Evolutionary conservation across 345 rosid species (phyloP).

Genomic region (Gossypium australe): DNA sequence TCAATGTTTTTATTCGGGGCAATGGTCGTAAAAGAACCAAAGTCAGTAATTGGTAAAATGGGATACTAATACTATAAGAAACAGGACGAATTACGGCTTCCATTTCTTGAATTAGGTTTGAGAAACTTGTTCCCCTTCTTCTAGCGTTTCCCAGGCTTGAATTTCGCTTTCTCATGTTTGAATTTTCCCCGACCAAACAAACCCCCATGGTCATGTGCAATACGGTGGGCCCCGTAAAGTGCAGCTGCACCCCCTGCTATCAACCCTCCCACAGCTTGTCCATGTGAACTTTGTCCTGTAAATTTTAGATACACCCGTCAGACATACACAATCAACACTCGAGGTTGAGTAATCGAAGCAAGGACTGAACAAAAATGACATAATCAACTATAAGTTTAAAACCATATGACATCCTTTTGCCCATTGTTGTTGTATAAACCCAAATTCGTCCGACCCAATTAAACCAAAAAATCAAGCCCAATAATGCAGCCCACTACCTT

Average conservation of each 20-base stretch:
- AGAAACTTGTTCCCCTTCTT: not conserved
- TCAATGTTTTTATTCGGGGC: not conserved
- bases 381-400: too few relatives aligned
- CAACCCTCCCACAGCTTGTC: conserved; percentile 45
- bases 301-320: not conserved
- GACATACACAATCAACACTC: too few relatives aligned
- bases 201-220: conserved; percentile 32
- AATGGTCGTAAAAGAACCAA: not conserved
- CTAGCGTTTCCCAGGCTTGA: conserved; percentile 6
- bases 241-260: conserved; percentile 69
- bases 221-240: conserved; percentile 59
- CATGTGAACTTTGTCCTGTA: conserved; percentile 37
- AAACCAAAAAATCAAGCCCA: too few relatives aligned
- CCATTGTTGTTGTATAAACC: too few relatives aligned
- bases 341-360: too few relatives aligned
- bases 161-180: not conserved
- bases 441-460: too few relatives aligned
- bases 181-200: conserved; percentile 20
- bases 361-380: too few relatives aligned
- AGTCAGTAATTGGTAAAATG: not conserved
- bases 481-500: too few relatives aligned
- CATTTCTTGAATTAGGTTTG: too few relatives aligned
- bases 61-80: not conserved
- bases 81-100: too few relatives aligned
- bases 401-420: too few relatives aligned